Evolutionary conservation across 768 basidiomycete genomes (phyloP).

Genomic region (Lactifluus rugatus): DNA sequence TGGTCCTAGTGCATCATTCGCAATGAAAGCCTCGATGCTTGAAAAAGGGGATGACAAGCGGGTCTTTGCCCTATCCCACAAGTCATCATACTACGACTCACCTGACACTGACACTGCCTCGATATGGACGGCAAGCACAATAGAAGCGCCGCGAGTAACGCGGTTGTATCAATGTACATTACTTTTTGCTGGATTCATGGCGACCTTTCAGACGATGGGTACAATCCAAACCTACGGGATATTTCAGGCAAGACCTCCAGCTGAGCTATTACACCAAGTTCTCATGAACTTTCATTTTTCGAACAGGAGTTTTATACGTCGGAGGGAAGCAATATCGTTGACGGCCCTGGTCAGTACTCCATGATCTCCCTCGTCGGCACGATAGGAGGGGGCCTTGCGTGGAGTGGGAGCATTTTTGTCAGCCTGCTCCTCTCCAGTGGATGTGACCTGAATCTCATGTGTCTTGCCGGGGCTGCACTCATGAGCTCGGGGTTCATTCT

Average conservation of each 20-base stretch:
- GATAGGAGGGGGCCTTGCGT: conserved; percentile 36
- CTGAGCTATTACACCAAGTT: not conserved
- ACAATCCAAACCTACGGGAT: conserved; percentile 36
- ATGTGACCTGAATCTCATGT: conserved; percentile 29
- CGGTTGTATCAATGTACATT: conserved; percentile 30
- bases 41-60: not conserved
- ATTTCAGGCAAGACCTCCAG: conserved; percentile 29
- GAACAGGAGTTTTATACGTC: conserved; percentile 37
- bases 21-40: not conserved
- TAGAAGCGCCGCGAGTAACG: conserved; percentile 21
- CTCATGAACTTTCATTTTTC: not conserved
- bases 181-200: conserved; percentile 33
- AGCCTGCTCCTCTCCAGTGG: conserved; percentile 31
- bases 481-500: conserved; percentile 36
- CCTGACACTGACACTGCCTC: not conserved
- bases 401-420: conserved; percentile 39
- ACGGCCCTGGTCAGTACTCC: conserved; percentile 31
- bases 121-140: not conserved
- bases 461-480: conserved; percentile 29
- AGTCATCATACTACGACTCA: not conserved
- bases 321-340: conserved; percentile 27
- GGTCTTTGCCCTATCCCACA: no score
- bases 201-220: conserved; percentile 39
- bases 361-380: conserved; percentile 35
- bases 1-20: not conserved